These are phyloP conservation scores for Phytophthora fragariae DNA, from an alignment of 352 stramenopile genomes.

Conservation along the genomic window DNA sequence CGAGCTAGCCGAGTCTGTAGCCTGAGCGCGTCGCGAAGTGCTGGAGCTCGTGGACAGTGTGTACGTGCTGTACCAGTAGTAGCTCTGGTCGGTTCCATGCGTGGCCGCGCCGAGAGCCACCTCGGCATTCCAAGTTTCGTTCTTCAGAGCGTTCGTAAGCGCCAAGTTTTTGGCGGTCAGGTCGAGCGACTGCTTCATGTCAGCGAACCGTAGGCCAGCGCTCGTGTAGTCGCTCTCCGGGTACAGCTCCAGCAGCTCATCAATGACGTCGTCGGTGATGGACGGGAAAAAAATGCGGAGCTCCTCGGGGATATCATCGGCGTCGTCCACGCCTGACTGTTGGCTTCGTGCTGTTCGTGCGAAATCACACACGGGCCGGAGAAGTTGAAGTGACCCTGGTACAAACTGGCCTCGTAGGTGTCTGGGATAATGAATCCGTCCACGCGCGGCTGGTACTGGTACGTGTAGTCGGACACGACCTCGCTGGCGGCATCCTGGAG, in stretches of 20 bases:
- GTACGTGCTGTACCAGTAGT: conserved; percentile 45
- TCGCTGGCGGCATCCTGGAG: conserved; percentile 16
- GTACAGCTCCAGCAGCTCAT: conserved; percentile 25
- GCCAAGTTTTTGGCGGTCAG: conserved; percentile 36
- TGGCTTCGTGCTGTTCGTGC: conserved; percentile 21
- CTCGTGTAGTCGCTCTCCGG: conserved; percentile 26
- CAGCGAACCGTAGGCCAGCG: conserved; percentile 26
- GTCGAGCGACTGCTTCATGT: conserved; percentile 39
- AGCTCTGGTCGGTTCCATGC: conserved; percentile 36
- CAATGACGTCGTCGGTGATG: conserved; percentile 27
- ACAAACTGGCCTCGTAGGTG: conserved; percentile 26
- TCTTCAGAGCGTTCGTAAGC: conserved; percentile 26
- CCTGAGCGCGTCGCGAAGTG: conserved; percentile 13
- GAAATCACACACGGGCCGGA: conserved; percentile 15
- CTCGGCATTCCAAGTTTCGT: conserved; percentile 35
- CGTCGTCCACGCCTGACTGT: conserved; percentile 20
- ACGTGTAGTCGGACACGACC: conserved; percentile 25
- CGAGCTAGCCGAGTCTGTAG: conserved; percentile 23
- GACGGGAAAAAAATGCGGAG: conserved; percentile 23
- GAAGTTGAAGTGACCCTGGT: conserved; percentile 32
- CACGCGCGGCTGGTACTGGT: conserved; percentile 29
- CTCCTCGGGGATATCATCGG: conserved; percentile 14
- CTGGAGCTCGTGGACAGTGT: conserved; percentile 25
- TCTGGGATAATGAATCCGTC: conserved; percentile 28
- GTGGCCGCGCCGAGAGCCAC: conserved; percentile 11